Evolutionary conservation across 805 yeast genomes (phyloP).

Genomic region (Groenewaldozyma salmanticensis): DNA sequence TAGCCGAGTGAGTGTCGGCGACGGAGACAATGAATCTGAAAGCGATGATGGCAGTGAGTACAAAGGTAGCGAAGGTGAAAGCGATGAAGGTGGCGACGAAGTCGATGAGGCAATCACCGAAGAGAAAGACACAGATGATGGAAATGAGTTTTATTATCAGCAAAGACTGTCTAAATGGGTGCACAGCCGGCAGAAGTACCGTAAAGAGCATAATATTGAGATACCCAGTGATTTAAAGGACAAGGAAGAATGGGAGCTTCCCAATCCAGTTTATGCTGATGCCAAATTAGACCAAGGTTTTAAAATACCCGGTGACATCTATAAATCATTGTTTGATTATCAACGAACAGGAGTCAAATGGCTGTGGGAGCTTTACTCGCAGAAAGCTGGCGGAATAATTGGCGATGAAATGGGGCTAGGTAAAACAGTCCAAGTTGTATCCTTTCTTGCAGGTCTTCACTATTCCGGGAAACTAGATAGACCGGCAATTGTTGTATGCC

Average conservation of each 20-base stretch:
- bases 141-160: constrained; percentile 59
- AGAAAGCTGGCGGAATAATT: constrained; percentile 86
- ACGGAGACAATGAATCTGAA: constrained; percentile 16
- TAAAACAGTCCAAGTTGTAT: constrained; percentile 84
- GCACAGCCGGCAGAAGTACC: constrained; percentile 36
- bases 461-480: constrained; percentile 64
- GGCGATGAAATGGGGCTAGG: constrained; percentile 99
- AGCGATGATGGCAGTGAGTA: constrained; percentile 13
- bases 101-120: background rate
- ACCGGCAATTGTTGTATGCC: constrained; percentile 85
- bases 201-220: constrained; percentile 21
- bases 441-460: constrained; percentile 85
- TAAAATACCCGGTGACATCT: constrained; percentile 82
- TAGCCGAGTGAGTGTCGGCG: constrained; percentile 13
- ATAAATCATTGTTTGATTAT: constrained; percentile 78
- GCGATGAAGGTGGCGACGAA: constrained; percentile 4
- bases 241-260: constrained; percentile 52
- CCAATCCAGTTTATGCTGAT: constrained; percentile 72
- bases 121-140: constrained; percentile 53
- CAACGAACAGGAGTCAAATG: constrained; percentile 96
- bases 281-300: constrained; percentile 63
- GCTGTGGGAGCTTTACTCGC: constrained; percentile 89
- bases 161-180: constrained; percentile 55
- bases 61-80: constrained; percentile 10
- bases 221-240: constrained; percentile 13